These are phyloP conservation scores for Rhododendron molle DNA, from an alignment of 148 eudicot genomes.

Conservation along the genomic window DNA sequence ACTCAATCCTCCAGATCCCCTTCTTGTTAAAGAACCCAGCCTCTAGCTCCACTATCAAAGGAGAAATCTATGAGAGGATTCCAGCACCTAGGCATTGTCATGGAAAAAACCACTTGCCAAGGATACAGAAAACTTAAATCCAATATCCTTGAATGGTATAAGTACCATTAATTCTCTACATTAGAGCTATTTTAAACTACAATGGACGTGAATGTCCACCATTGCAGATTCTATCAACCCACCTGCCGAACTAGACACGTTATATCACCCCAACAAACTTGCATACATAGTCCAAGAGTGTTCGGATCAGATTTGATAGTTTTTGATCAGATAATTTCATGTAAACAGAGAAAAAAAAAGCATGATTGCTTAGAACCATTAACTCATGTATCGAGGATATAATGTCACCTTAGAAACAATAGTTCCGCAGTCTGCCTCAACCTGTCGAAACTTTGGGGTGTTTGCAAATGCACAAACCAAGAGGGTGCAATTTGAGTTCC, in stretches of 20 bases:
- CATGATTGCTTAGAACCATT: not conserved
- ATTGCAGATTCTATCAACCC: not conserved
- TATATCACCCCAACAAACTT: not conserved
- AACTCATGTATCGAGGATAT: slow-evolving; percentile 8
- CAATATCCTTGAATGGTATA: not conserved
- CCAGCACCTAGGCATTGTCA: not conserved
- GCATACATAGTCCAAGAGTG: not conserved
- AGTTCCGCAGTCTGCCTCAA: slow-evolving; percentile 78
- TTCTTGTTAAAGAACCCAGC: not conserved
- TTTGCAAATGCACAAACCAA: slow-evolving; percentile 85
- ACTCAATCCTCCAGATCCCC: not conserved
- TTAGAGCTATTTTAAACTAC: not conserved
- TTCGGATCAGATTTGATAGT: not conserved
- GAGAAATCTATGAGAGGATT: not conserved
- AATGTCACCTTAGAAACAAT: slow-evolving; percentile 69
- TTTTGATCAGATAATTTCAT: not conserved
- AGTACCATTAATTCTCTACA: not conserved
- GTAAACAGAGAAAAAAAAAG: not conserved
- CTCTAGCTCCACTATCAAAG: not conserved
- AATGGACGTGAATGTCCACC: not conserved
- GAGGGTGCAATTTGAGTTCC: slow-evolving; percentile 87
- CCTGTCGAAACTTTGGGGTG: slow-evolving; percentile 93
- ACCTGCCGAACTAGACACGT: not conserved
- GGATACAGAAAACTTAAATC: not conserved
- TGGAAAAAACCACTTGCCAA: not conserved